Base-by-base conservation (phyloP, 2,329 filamentous ascomycete species). In the Paraconiothyrium sp. region DNA sequence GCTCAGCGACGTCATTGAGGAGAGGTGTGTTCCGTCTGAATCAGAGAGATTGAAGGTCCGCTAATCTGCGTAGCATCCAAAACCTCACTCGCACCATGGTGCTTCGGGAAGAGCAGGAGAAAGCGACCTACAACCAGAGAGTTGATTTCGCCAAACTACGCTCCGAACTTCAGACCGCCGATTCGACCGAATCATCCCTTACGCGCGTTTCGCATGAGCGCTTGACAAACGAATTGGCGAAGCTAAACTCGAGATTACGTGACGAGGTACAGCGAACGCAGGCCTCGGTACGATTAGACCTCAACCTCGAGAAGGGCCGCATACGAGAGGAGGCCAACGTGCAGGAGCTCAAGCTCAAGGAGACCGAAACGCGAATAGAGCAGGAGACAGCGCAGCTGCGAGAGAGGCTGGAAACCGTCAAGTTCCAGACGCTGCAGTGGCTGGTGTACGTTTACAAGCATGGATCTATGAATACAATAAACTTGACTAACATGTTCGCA, bases 41-140 rank as follows among this genome's bases (percentile, higher is more conserved):
- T 47, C 9, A 30, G 8, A 34, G n/a, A n/a, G 30, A 32, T 49
- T 34, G 60, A 43, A 62, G 22, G 13, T 20, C 6, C 48, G 35
- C 52, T 61, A 6, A 63, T 27, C 3, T 10, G 5, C 54, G 11
- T 66, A 92, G 92, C 77, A 98, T 99, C 71, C 94, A 97, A 78
- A 98, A 98, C 80, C 86, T 99, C 54, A 98, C 94, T 0, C 90
- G 94, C 66, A 98, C 94, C 16, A 99, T 99, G 95, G 95, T 99
- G 46, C 87, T 97, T 50, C 92, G 94, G 74, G 95, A 99, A 82
- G 95, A 97, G 81, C 88, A 92, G 65, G 91, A 92, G 73, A 92
- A 92, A 75, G 90, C 91, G 32, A 89, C 86, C 13, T 90, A 90
- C 72, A 89, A 88, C 2, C 88, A 98, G 78, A 98, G 98, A 80